phyloP scores from a whole-genome alignment of 805 yeast genomes.

The Jamesozyma gamospora region DNA sequence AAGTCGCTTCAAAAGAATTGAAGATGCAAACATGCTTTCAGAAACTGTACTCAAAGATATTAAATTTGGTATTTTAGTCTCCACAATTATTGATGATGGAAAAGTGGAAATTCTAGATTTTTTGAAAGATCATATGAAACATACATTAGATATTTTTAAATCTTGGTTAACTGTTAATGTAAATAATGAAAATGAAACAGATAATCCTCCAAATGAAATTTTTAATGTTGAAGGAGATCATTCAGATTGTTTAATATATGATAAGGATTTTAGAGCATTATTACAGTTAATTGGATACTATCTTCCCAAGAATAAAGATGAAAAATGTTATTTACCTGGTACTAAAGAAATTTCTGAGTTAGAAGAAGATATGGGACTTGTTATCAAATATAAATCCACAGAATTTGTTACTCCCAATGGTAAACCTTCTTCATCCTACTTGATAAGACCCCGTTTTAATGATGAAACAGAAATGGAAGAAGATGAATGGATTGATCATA shows the following conservation, averaged over 20 bases:
- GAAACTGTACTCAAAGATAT: constrained; percentile 15
- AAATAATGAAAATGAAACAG: constrained; percentile 5
- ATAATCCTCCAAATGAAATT: constrained; percentile 10
- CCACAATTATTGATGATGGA: constrained; percentile 27
- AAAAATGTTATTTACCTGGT: constrained; percentile 16
- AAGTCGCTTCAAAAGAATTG: constrained; percentile 17
- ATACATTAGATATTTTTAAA: constrained; percentile 10
- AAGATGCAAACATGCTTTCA: constrained; percentile 18
- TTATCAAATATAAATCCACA: constrained; percentile 15
- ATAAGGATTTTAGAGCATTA: constrained; percentile 24
- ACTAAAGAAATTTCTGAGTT: constrained; percentile 8
- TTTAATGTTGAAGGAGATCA: constrained; percentile 4
- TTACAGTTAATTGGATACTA: constrained; percentile 16
- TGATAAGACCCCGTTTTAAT: constrained; percentile 12
- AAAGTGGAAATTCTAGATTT: constrained; percentile 16
- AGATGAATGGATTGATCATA: constrained; percentile 18
- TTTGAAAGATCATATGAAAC: constrained; percentile 14
- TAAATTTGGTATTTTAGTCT: constrained; percentile 26
- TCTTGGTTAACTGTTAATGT: constrained; percentile 10
- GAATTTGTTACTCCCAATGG: constrained; percentile 26
- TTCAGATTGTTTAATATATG: constrained; percentile 11
- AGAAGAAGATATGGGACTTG: constrained; percentile 6
- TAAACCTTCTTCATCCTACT: constrained; percentile 18
- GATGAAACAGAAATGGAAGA: constrained; percentile 3
- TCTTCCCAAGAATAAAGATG: constrained; percentile 13